Percentiles rank a stretch among this genome's conserved stretches.
These are phyloP conservation scores for Wickerhamiella sorbophila DNA, from an alignment of 805 yeast genomes.

Conservation along the genomic window DNA sequence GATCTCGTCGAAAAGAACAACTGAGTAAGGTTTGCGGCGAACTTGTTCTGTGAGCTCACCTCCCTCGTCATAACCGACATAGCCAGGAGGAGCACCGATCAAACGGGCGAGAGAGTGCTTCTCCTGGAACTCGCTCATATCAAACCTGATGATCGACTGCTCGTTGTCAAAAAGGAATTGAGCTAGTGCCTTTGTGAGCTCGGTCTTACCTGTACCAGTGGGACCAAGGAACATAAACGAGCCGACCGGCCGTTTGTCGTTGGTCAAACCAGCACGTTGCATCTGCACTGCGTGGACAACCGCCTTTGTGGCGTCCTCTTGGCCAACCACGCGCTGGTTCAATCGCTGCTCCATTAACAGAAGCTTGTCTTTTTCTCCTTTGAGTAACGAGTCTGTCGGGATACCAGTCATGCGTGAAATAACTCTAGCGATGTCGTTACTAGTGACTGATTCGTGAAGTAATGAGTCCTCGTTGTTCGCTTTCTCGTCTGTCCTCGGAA, in stretches of 20 bases:
- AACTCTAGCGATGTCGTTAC: slow-evolving; percentile 87
- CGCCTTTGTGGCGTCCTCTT: slow-evolving; percentile 83
- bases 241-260: slow-evolving; percentile 90
- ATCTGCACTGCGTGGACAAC: slow-evolving; percentile 88
- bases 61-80: slow-evolving; percentile 83
- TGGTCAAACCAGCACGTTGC: slow-evolving; percentile 92
- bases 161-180: slow-evolving; percentile 86
- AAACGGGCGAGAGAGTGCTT: slow-evolving; percentile 79
- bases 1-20: slow-evolving; percentile 85
- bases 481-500: slow-evolving; percentile 36
- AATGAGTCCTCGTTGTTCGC: slow-evolving; percentile 23
- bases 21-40: slow-evolving; percentile 86
- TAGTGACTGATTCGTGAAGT: slow-evolving; percentile 81
- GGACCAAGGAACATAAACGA: slow-evolving; percentile 95
- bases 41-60: slow-evolving; percentile 97
- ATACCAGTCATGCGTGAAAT: slow-evolving; percentile 92
- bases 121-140: slow-evolving; percentile 97
- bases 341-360: slow-evolving; percentile 74
- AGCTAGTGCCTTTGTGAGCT: slow-evolving; percentile 82
- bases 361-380: slow-evolving; percentile 86
- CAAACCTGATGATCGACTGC: slow-evolving; percentile 75
- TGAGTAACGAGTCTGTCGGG: slow-evolving; percentile 79
- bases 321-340: slow-evolving; percentile 76
- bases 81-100: slow-evolving; percentile 97
- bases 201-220: slow-evolving; percentile 98